These are phyloP conservation scores for Exsudoporus floridanus DNA, from an alignment of 1,284 basidiomycete species.

Conservation along the genomic window DNA sequence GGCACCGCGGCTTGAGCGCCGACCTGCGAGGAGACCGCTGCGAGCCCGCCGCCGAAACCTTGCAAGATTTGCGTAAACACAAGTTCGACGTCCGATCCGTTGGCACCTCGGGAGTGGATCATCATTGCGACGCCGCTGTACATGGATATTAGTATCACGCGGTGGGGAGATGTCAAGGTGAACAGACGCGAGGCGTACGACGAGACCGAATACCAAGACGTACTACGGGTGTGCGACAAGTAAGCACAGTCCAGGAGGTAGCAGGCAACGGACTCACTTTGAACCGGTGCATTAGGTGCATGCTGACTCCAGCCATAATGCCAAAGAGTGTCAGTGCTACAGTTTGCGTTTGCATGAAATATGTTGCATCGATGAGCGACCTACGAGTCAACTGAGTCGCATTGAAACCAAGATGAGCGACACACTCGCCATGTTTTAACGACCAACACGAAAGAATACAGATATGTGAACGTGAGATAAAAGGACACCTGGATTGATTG, in stretches of 20 bases:
- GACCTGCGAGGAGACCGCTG: slow-evolving; percentile 68
- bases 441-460: slow-evolving; percentile 60
- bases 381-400: slow-evolving; percentile 28
- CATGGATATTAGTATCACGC: slow-evolving; percentile 14
- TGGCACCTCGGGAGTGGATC: slow-evolving; percentile 68
- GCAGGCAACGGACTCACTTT: slow-evolving; percentile 36
- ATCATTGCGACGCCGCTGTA: slow-evolving; percentile 66
- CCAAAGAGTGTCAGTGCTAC: slow-evolving; percentile 66
- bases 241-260: neutral
- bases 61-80: slow-evolving; percentile 76
- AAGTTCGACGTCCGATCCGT: slow-evolving; percentile 57
- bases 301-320: slow-evolving; percentile 56
- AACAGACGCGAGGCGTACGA: slow-evolving; percentile 56
- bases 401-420: neutral
- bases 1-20: slow-evolving; percentile 77
- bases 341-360: slow-evolving; percentile 57
- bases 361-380: slow-evolving; percentile 51
- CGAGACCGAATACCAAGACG: slow-evolving; percentile 63
- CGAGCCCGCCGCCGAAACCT: slow-evolving; percentile 78
- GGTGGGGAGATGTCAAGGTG: neutral
- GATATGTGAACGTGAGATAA: slow-evolving; percentile 59
- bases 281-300: slow-evolving; percentile 56
- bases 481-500: slow-evolving; percentile 52
- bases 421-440: slow-evolving; percentile 53
- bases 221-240: slow-evolving; percentile 37